phyloP scores from a whole-genome alignment of 1,139 yeast genomes.

The Diutina catenulata region DNA sequence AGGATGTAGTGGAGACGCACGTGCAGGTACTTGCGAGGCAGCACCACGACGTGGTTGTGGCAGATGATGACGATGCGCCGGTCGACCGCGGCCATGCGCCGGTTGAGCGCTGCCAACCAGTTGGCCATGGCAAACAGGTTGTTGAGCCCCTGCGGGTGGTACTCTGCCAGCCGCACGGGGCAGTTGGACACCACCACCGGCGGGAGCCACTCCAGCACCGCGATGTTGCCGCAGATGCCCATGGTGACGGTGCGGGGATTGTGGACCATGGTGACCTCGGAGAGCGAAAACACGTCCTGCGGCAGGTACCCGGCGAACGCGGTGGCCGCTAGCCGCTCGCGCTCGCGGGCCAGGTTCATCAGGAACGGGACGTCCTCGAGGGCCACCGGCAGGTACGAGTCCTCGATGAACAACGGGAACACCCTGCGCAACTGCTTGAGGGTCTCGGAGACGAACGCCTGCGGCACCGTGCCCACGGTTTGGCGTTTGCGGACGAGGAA shows the following conservation, averaged over 20 bases:
- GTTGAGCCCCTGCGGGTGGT: conserved; percentile 4
- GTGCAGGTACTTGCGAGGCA: neutral
- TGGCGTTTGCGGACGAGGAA: neutral
- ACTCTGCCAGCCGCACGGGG: conserved; percentile 1
- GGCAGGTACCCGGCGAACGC: neutral
- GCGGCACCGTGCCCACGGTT: neutral
- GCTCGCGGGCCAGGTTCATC: neutral
- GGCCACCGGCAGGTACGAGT: neutral
- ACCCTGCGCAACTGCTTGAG: neutral
- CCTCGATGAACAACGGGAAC: neutral
- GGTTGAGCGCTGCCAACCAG: neutral
- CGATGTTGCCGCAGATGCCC: neutral
- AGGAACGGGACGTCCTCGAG: neutral
- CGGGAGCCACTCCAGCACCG: conserved; percentile 1
- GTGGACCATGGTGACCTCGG: conserved; percentile 1
- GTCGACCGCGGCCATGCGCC: neutral
- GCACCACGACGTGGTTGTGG: neutral
- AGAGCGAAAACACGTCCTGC: conserved; percentile 3
- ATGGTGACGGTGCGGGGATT: conserved; percentile 2
- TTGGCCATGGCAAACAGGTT: neutral
- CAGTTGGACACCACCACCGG: conserved; percentile 3
- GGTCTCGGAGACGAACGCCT: neutral
- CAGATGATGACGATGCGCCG: neutral
- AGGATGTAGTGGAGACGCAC: neutral
- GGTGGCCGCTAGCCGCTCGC: neutral